Evolutionary conservation across 345 rosid species (phyloP).

Genomic region (Geranium brycei): DNA sequence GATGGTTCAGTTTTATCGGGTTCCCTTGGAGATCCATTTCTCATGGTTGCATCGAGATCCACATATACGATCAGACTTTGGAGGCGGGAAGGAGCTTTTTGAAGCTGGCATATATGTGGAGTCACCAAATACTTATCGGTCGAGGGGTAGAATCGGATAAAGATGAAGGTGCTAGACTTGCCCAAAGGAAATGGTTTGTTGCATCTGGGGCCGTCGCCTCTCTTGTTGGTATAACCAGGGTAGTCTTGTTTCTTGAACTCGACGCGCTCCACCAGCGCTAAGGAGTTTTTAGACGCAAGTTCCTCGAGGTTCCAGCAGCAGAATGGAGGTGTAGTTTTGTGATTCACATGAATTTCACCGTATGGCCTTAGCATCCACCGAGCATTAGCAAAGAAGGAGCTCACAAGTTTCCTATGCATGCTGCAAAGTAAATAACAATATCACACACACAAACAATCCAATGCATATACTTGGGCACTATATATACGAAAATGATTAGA

Average conservation of each 20-base stretch:
- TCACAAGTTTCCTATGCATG: slow-evolving; percentile 31
- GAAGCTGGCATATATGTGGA: no score
- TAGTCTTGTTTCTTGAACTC: slow-evolving; percentile 27
- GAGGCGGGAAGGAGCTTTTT: no score
- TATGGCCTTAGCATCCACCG: slow-evolving; percentile 23
- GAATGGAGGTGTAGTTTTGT: slow-evolving; percentile 38
- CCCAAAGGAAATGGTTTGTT: slow-evolving; percentile 41
- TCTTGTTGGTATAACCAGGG: slow-evolving; percentile 40
- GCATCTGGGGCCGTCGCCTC: slow-evolving; percentile 34
- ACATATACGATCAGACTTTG: no score
- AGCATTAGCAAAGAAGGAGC: slow-evolving; percentile 33
- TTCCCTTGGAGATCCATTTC: no score
- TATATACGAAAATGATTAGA: no score
- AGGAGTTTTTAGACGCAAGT: slow-evolving; percentile 29
- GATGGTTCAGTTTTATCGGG: no score
- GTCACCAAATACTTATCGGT: no score
- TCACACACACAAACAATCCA: no score
- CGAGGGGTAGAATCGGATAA: slow-evolving; percentile 1
- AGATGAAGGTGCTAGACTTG: slow-evolving; percentile 39
- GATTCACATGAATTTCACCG: slow-evolving; percentile 50
- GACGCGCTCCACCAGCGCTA: slow-evolving; percentile 13
- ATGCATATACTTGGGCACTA: no score
- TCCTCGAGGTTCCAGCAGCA: slow-evolving; percentile 38
- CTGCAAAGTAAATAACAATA: slow-evolving; percentile 14
- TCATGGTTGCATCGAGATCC: no score